phyloP scores from a whole-genome alignment of 2,329 filamentous ascomycete genomes.

The Alternaria triticina region DNA sequence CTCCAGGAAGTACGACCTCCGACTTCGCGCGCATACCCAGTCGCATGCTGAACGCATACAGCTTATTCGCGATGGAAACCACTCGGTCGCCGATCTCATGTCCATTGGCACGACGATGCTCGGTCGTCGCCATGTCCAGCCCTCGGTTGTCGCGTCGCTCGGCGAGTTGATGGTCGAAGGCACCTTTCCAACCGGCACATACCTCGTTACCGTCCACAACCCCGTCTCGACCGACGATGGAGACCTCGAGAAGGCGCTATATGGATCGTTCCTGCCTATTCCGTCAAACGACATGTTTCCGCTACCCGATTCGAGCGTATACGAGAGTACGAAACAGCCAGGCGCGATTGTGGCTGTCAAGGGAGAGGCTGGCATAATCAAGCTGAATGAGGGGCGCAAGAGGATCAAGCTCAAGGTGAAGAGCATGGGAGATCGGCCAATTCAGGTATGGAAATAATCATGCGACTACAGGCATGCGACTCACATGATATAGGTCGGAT shows the following conservation, averaged over 20 bases:
- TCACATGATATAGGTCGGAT: constrained; percentile 67
- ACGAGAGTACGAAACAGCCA: constrained; percentile 71
- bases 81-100: constrained; percentile 94
- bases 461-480: background rate
- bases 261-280: constrained; percentile 87
- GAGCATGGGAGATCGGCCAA: constrained; percentile 85
- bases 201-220: constrained; percentile 92
- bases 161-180: constrained; percentile 91
- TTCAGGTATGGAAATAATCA: constrained; percentile 69
- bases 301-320: constrained; percentile 67
- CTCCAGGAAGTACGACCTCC: constrained; percentile 73
- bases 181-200: constrained; percentile 88
- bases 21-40: constrained; percentile 2
- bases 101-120: constrained; percentile 88
- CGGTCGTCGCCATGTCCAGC: constrained; percentile 87
- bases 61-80: constrained; percentile 94
- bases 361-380: constrained; percentile 66
- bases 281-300: constrained; percentile 74
- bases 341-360: constrained; percentile 80
- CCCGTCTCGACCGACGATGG: constrained; percentile 87
- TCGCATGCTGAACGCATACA: constrained; percentile 46
- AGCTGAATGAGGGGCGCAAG: constrained; percentile 75
- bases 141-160: constrained; percentile 79
- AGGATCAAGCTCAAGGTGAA: constrained; percentile 78
- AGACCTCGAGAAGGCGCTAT: constrained; percentile 83